Evolutionary conservation across 805 yeast species (phyloP), one percentile per base, ranked within the genome.

Genomic region (Starmera pachycereana): DNA sequence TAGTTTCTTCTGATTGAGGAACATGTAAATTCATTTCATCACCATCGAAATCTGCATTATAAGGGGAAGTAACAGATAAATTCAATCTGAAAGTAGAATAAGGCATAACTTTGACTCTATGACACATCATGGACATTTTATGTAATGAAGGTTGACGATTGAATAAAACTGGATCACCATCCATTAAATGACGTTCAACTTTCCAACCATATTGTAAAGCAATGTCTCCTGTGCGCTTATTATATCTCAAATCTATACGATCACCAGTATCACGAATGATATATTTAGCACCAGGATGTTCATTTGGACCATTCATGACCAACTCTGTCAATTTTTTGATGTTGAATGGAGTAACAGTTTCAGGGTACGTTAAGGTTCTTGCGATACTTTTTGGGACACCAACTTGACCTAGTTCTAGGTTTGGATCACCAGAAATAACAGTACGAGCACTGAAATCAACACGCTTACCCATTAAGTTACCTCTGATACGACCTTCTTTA

Each of bases 81-180:
- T 92, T 92, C 68, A 92, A 72, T 68, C 99, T 77, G 72, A 92
- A 92, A 0, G 99, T 92, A 7, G 97, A 89, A 60, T 88, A 92
- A 11, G 99, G 99, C 96, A 92, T 88, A 36, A 92, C 98, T 59
- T 85, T 88, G 31, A 92, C 98, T 65, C 96, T 76, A 61, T 92
- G 99, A 13, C 96, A 95, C 97, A 92, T 92, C 98, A 92, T 92
- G 40, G 97, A 90, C 97, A 92, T 92, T 63, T 94, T 92, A 69
- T 92, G 99, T 62, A 92, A 72, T 36, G 98, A 92, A 37, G 99
- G 99, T 69, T 92, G 99, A 72, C 99, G 95, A 62, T 92, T 92
- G 72, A 92, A 92, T 54, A 92, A 72, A 29, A 92, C 98, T 4
- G 98, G 97, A 60, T 92, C 99, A 54, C 88, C 77, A 62, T 92